Percentiles rank a stretch among this genome's conserved stretches.
Evolutionary conservation across 345 rosid species (phyloP).

Genomic region (Firmiana major): DNA sequence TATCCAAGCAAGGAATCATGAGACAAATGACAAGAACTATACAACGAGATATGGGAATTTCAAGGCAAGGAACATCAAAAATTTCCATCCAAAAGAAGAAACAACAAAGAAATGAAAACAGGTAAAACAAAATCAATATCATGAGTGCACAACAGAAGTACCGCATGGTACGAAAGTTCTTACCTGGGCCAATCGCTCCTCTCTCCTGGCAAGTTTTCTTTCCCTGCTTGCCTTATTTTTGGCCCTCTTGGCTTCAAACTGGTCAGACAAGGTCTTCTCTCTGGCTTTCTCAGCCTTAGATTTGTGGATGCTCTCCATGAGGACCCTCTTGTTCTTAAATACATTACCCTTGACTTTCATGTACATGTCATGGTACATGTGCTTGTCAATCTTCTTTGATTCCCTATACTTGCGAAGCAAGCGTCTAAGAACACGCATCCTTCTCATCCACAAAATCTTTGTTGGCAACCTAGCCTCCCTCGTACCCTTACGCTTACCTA

Average conservation of each 20-base stretch:
- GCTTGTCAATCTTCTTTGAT: constrained; percentile 91
- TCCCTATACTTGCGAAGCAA: constrained; percentile 83
- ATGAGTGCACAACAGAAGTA: background rate
- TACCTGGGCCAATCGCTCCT: constrained; percentile 91
- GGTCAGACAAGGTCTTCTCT: constrained; percentile 88
- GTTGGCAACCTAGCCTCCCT: constrained; percentile 97
- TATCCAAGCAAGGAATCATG: background rate
- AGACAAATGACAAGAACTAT: background rate
- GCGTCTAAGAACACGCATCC: constrained; percentile 93
- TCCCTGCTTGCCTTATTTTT: constrained; percentile 98
- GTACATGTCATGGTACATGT: constrained; percentile 99
- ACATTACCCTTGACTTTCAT: constrained; percentile 98
- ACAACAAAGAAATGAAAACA: background rate
- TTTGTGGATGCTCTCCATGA: constrained; percentile 97
- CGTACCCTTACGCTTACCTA: constrained; percentile 96
- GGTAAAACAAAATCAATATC: background rate
- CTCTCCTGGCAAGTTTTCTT: constrained; percentile 80
- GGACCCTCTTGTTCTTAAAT: constrained; percentile 89
- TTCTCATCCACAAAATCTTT: constrained; percentile 92
- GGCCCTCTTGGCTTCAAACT: constrained; percentile 92
- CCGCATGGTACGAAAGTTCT: background rate
- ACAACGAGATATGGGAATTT: background rate
- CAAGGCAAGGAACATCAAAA: background rate
- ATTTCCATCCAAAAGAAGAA: background rate
- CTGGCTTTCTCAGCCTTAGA: constrained; percentile 97